These are phyloP conservation scores for Fonsecaea pugnacius DNA, from an alignment of 2,329 filamentous ascomycete genomes.

Conservation along the genomic window DNA sequence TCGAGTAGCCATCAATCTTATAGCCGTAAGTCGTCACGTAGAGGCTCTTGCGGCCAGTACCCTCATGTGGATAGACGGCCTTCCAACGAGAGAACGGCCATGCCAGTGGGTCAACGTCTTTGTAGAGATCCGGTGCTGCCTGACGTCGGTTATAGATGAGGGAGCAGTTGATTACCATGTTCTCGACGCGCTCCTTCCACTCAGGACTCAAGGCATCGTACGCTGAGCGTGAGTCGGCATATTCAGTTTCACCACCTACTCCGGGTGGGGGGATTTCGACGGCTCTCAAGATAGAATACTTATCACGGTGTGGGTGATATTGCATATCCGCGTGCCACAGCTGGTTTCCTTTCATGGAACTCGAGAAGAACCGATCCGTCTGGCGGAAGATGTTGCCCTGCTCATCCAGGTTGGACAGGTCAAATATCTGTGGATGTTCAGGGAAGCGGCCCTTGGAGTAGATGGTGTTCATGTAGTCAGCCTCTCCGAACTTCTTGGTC, in stretches of 20 bases:
- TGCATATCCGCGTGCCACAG: conserved; percentile 6
- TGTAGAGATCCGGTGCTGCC: conserved; percentile 8
- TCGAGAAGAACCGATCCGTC: background rate
- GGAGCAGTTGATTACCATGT: conserved; percentile 1
- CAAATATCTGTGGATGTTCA: background rate
- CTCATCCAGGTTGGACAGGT: conserved; percentile 8
- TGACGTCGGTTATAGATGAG: conserved; percentile 2
- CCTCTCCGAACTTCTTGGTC: conserved; percentile 24
- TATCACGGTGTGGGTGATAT: conserved; percentile 4
- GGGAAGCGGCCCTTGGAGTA: background rate
- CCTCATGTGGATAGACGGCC: conserved; percentile 2
- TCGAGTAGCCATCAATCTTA: background rate
- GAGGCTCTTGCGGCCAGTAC: background rate
- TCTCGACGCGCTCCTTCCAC: conserved; percentile 8
- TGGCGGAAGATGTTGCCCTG: background rate
- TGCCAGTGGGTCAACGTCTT: background rate
- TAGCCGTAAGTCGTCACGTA: background rate
- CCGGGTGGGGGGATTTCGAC: conserved; percentile 5
- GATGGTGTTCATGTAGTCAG: conserved; percentile 11
- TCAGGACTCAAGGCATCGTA: conserved; percentile 9
- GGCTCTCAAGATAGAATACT: background rate
- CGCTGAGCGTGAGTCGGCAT: conserved; percentile 9
- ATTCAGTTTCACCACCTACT: conserved; percentile 7
- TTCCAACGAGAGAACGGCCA: background rate
- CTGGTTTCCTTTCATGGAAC: conserved; percentile 4